Conservation (phyloP, 2,329 filamentous ascomycete genomes). For the Xylariaceae sp. region DNA sequence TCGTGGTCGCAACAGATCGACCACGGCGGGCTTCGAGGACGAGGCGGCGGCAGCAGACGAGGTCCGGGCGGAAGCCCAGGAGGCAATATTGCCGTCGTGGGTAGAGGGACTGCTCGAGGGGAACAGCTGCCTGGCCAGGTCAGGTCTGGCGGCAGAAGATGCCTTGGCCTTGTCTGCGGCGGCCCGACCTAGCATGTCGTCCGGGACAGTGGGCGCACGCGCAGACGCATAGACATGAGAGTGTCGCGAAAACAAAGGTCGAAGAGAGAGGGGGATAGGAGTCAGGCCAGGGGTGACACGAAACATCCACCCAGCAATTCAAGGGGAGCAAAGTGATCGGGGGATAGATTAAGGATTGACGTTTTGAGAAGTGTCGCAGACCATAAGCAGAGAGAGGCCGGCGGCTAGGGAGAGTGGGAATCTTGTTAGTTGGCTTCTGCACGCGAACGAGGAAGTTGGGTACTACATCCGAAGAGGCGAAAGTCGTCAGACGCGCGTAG, state of each 20-base stretch:
- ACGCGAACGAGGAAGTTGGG: too few species aligned
- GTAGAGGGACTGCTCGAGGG: constrained; percentile 47
- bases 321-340: too few species aligned
- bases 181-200: constrained; percentile 22
- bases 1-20: constrained; percentile 26
- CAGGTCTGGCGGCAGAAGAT: constrained; percentile 19
- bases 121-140: constrained; percentile 45
- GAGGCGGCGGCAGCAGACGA: background rate
- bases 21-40: constrained; percentile 13
- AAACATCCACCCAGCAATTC: too few species aligned
- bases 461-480: too few species aligned
- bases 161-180: constrained; percentile 28
- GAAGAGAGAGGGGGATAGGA: constrained; percentile 18
- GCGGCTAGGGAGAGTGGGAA: too few species aligned
- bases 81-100: constrained; percentile 40
- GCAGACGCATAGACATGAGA: constrained; percentile 5
- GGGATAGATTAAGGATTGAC: too few species aligned
- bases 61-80: constrained; percentile 35
- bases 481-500: too few species aligned
- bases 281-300: constrained; percentile 4
- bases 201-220: constrained; percentile 4
- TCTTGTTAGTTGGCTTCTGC: too few species aligned
- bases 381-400: too few species aligned
- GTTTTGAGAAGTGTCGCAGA: too few species aligned
- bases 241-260: constrained; percentile 1